Evolutionary conservation across 148 eudicot species (phyloP).

Genomic region (Chenopodium album): DNA sequence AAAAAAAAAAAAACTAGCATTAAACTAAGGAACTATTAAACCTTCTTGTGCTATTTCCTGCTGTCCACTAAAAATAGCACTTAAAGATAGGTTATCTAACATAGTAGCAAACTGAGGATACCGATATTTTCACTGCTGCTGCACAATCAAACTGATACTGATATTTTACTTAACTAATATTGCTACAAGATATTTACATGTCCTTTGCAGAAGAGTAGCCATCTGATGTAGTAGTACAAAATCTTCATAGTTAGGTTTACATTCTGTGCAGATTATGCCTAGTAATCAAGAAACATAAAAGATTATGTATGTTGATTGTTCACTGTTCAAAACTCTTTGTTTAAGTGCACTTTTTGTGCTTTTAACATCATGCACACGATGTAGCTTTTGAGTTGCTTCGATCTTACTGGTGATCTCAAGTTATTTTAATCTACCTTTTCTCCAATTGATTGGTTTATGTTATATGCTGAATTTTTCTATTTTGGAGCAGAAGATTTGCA

Average conservation of each 20-base stretch:
- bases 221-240: neutral
- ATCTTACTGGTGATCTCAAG: conserved; percentile 12
- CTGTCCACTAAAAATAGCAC: neutral
- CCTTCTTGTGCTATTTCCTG: neutral
- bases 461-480: neutral
- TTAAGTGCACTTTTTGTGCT: neutral
- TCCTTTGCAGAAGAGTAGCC: neutral
- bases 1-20: neutral
- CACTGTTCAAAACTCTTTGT: neutral
- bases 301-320: conserved; percentile 6
- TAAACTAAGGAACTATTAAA: neutral
- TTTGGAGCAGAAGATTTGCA: neutral
- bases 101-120: neutral
- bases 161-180: neutral
- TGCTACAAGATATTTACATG: neutral
- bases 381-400: conserved; percentile 8
- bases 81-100: neutral
- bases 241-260: neutral
- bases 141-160: neutral
- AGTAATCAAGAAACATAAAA: neutral
- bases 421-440: conserved; percentile 5
- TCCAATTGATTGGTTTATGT: conserved; percentile 12
- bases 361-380: neutral
- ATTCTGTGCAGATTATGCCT: conserved; percentile 3
- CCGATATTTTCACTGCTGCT: conserved; percentile 1